phyloP scores from a whole-genome alignment of 495 filamentous ascomycete species.

The Tricharina praecox region DNA sequence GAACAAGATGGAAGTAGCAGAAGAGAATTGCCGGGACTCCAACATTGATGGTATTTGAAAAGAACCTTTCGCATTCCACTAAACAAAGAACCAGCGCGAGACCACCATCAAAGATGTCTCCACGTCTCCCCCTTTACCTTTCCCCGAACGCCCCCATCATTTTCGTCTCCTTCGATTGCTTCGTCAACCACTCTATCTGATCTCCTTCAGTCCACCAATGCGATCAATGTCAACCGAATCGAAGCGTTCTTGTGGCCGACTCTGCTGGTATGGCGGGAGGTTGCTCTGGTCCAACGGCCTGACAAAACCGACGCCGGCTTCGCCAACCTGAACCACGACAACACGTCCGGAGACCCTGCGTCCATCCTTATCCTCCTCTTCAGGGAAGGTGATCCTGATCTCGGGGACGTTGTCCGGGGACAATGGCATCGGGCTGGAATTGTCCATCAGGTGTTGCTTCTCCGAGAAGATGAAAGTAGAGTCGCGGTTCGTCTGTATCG shows the following conservation, averaged over 20 bases:
- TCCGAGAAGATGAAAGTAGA: slow-evolving; percentile 59
- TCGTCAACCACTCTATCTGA: slow-evolving; percentile 30
- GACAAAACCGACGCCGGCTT: slow-evolving; percentile 64
- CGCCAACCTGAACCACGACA: slow-evolving; percentile 83
- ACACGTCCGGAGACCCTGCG: slow-evolving; percentile 70
- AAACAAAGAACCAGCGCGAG: background rate
- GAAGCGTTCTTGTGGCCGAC: slow-evolving; percentile 52
- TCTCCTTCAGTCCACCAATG: slow-evolving; percentile 89
- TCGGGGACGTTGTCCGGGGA: slow-evolving; percentile 72
- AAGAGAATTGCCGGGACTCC: too few species aligned
- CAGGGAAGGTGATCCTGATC: slow-evolving; percentile 96
- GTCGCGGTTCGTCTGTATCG: slow-evolving; percentile 37
- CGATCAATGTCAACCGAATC: slow-evolving; percentile 84
- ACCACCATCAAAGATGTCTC: background rate
- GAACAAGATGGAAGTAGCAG: background rate
- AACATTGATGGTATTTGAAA: background rate
- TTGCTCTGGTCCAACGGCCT: slow-evolving; percentile 65
- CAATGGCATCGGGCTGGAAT: slow-evolving; percentile 54
- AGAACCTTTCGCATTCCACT: background rate
- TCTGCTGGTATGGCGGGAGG: slow-evolving; percentile 71
- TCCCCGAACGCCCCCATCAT: slow-evolving; percentile 1
- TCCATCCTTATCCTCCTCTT: slow-evolving; percentile 66
- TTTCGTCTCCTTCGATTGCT: background rate
- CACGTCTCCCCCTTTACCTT: background rate
- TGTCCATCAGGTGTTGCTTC: slow-evolving; percentile 49